Evolutionary conservation across 2,329 filamentous ascomycete genomes (phyloP).

Genomic region (Epichloe sylvatica): DNA sequence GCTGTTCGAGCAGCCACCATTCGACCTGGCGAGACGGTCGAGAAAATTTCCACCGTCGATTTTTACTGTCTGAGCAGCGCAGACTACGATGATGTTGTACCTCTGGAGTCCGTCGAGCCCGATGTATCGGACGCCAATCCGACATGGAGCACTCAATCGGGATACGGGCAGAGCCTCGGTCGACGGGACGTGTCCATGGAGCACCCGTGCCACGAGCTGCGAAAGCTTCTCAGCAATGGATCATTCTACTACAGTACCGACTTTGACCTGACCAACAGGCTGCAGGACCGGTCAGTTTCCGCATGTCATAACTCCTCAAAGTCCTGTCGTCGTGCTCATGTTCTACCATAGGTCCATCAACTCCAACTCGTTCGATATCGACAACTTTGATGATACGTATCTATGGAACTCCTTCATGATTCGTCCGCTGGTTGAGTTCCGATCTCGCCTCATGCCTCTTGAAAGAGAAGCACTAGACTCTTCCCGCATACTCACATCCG

Average conservation of each 20-base stretch:
- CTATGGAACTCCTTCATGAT: slow-evolving; percentile 99
- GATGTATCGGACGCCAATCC: slow-evolving; percentile 34
- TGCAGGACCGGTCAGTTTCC: slow-evolving; percentile 61
- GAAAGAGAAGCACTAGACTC: slow-evolving; percentile 71
- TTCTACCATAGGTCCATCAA: slow-evolving; percentile 50
- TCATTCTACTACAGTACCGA: slow-evolving; percentile 98
- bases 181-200: slow-evolving; percentile 59
- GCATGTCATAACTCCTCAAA: background rate
- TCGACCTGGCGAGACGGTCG: slow-evolving; percentile 75
- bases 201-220: slow-evolving; percentile 79
- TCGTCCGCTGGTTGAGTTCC: slow-evolving; percentile 76
- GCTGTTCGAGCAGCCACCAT: slow-evolving; percentile 68
- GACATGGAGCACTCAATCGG: slow-evolving; percentile 29
- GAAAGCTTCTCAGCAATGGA: slow-evolving; percentile 82
- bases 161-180: slow-evolving; percentile 33
- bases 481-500: slow-evolving; percentile 79
- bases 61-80: slow-evolving; percentile 86
- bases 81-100: slow-evolving; percentile 67
- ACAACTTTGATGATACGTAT: slow-evolving; percentile 83
- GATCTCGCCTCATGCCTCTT: slow-evolving; percentile 59
- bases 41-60: slow-evolving; percentile 73
- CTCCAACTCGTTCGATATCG: slow-evolving; percentile 69
- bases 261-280: slow-evolving; percentile 85
- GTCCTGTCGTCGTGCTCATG: background rate
- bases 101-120: slow-evolving; percentile 36